A percentile compares a stretch with the other conserved stretches of the same genome.
Evolutionary conservation across 1,139 yeast species (phyloP).

Genomic region (Geotrichum phurueaensis): DNA sequence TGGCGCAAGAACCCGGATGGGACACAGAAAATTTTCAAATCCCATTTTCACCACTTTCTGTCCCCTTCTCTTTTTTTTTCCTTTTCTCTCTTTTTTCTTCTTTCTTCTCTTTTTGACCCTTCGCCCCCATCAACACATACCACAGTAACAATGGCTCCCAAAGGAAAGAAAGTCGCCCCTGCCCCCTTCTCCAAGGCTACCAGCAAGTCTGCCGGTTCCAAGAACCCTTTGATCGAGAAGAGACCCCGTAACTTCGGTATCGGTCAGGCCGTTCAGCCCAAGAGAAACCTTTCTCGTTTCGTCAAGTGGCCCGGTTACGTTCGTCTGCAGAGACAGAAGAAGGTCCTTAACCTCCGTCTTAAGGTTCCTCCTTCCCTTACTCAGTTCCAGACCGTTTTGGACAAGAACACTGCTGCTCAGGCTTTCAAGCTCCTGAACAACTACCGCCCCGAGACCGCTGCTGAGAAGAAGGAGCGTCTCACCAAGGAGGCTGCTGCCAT

Average conservation of each 20-base stretch:
- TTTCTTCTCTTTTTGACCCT: background rate
- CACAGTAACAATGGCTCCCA: slow-evolving; percentile 81
- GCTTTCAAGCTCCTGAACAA: slow-evolving; percentile 95
- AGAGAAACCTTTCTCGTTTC: slow-evolving; percentile 90
- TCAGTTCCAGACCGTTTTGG: slow-evolving; percentile 91
- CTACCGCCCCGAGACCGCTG: slow-evolving; percentile 95
- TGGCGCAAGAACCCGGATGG: background rate
- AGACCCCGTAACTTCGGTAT: slow-evolving; percentile 93
- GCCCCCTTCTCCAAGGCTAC: slow-evolving; percentile 56
- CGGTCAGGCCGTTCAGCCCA: slow-evolving; percentile 93
- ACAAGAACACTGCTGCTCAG: slow-evolving; percentile 97
- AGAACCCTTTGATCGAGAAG: slow-evolving; percentile 77
- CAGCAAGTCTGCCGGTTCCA: slow-evolving; percentile 32
- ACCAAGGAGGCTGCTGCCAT: slow-evolving; percentile 98
- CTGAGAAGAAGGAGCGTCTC: slow-evolving; percentile 98
- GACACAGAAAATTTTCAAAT: background rate
- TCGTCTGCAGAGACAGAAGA: slow-evolving; percentile 96
- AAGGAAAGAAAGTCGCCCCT: slow-evolving; percentile 79
- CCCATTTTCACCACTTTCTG: background rate
- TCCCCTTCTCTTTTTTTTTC: background rate
- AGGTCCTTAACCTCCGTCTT: slow-evolving; percentile 87
- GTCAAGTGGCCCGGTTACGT: slow-evolving; percentile 99
- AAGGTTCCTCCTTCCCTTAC: slow-evolving; percentile 98
- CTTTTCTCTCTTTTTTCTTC: background rate
- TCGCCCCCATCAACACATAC: slow-evolving; percentile 14